phyloP scores from a whole-genome alignment of 2,329 filamentous ascomycete genomes.

The Alternaria burnsii region DNA sequence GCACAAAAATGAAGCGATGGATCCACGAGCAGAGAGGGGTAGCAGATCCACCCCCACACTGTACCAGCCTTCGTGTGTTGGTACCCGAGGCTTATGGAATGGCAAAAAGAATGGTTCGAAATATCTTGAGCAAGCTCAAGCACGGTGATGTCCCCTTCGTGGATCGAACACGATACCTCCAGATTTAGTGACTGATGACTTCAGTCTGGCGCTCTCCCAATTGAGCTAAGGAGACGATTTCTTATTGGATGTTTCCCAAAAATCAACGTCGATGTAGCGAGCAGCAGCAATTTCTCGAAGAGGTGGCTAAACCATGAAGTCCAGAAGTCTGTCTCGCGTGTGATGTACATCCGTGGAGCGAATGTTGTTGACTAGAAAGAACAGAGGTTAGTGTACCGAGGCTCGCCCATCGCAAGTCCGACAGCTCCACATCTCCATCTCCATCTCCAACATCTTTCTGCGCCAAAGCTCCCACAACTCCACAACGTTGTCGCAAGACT shows the following conservation, averaged over 20 bases:
- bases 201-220: conserved; percentile 46
- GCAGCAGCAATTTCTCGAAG: too few species aligned
- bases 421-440: conserved; percentile 15
- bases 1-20: conserved; percentile 5
- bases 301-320: background rate
- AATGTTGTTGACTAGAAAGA: conserved; percentile 7
- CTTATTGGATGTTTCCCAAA: conserved; percentile 10
- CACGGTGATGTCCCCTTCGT: conserved; percentile 30
- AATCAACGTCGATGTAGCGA: too few species aligned
- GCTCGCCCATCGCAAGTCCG: background rate
- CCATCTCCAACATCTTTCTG: conserved; percentile 14
- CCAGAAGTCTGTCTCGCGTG: background rate
- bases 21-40: background rate
- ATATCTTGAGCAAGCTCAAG: conserved; percentile 18
- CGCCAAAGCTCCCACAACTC: background rate
- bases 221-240: conserved; percentile 42
- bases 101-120: conserved; percentile 23
- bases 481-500: background rate
- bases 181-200: conserved; percentile 42
- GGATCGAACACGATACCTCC: conserved; percentile 40
- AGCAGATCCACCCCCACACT: background rate
- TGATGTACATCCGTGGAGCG: background rate
- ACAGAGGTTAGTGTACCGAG: conserved; percentile 11
- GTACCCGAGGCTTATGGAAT: background rate
- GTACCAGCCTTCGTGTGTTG: background rate